Conservation (phyloP, 208 protist species). For the Vickermania spadyakhi region DNA sequence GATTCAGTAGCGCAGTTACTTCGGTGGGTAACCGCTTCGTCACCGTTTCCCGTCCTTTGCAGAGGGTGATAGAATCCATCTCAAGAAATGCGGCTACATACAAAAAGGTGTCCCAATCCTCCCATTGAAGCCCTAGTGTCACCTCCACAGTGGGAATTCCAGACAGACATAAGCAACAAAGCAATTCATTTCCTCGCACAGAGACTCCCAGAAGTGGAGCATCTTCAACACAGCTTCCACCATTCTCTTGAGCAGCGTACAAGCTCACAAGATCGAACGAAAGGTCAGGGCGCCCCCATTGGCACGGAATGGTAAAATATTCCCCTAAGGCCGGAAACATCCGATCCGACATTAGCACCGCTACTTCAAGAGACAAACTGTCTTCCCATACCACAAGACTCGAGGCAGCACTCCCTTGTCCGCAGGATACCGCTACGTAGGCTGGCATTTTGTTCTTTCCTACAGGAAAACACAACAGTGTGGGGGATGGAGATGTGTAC, state of each 20-base stretch:
- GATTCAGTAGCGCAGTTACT: constrained; percentile 1
- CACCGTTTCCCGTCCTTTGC: constrained; percentile 25
- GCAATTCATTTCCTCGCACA: constrained; percentile 1
- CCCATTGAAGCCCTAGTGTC: constrained; percentile 5
- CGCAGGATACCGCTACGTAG: neutral
- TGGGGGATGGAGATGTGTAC: neutral
- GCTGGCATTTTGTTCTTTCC: neutral
- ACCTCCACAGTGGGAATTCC: neutral
- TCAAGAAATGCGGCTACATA: constrained; percentile 46
- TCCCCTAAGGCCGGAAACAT: constrained; percentile 41
- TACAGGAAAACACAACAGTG: neutral
- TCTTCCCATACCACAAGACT: constrained; percentile 26
- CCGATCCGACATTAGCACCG: constrained; percentile 38
- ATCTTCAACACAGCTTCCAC: neutral
- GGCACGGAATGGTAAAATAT: constrained; percentile 14
- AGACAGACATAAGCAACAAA: neutral
- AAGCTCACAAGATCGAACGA: constrained; percentile 28
- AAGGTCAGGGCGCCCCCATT: constrained; percentile 17
- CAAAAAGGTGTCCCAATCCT: constrained; percentile 46
- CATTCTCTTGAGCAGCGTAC: constrained; percentile 5
- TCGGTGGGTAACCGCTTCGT: constrained; percentile 12
- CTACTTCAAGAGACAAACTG: constrained; percentile 38
- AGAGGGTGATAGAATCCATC: constrained; percentile 19
- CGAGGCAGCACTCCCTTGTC: neutral
- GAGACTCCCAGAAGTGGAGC: neutral